Evolutionary conservation across 345 rosid species (phyloP), one percentile per base, ranked within the genome.

Genomic region (Syzygium oleosum): DNA sequence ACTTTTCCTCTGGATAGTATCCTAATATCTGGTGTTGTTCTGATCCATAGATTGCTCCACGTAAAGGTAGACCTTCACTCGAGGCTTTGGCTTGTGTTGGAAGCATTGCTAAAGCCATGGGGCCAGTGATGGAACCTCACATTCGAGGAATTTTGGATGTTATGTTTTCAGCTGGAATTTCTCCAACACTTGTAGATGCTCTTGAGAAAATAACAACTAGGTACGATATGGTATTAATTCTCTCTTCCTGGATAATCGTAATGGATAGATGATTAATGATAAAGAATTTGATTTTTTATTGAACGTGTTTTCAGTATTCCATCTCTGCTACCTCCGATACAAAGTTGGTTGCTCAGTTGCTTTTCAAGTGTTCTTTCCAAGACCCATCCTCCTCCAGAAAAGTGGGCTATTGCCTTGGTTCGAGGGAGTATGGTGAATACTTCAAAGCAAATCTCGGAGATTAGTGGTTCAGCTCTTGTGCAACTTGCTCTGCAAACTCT

Each of bases 71-170:
- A 89, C 98, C 99, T 78, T 96, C 73, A 61, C 97, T 95, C 19
- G 99, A 98, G 93, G 99, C 99, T 90, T 92, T 97, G 92, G 97
- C 98, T 87, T 97, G 99, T 90, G 97, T 97, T 90, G 99, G 99
- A 88, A 98, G 95, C 92, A 94, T 97, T 34, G 98, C 99, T 51
- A 97, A 94, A 92, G 98, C 98, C 73, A 96, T 98, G 98, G 97
- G 99, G 38, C 90, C 92, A 86, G 91, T 89, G 52, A 93, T 96
- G 96, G 99, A 98, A 92, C 92, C 94, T 91, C 91, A 96, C 93
- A 97, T 96, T 53, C 95, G 95, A 79, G 93, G 91, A 88, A 97
- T 98, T 90, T 90, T 98, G 93, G 98, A 98, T 90, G 94, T 92
- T 90, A 96, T 98, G 97, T 94, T 98, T 90, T 92, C 97, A 89